Conservation (phyloP, 441 rosid genomes). For the Erysimum cheiri region DNA sequence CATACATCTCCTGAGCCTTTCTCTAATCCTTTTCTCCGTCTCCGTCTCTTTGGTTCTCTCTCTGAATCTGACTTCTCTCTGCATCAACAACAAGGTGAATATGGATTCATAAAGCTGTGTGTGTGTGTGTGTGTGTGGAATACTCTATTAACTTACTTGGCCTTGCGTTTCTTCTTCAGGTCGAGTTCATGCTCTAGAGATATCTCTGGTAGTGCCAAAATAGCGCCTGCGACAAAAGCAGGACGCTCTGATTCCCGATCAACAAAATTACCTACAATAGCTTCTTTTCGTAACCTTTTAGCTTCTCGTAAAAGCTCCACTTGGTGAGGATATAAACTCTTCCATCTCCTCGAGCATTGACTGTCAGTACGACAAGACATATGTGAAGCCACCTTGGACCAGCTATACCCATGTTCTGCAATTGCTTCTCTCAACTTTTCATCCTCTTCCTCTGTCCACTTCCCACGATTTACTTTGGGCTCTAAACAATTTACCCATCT, state of each 20-base stretch:
- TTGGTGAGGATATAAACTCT: constrained; percentile 62
- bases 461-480: constrained; percentile 65
- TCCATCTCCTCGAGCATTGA: constrained; percentile 90
- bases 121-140: background rate
- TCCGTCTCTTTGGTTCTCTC: constrained; percentile 42
- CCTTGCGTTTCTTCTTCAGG: constrained; percentile 49
- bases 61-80: constrained; percentile 41
- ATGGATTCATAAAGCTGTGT: background rate
- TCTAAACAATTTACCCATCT: constrained; percentile 88
- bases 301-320: constrained; percentile 65
- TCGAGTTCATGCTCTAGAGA: constrained; percentile 45
- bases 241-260: constrained; percentile 85
- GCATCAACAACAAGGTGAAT: constrained; percentile 34
- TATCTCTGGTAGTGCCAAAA: constrained; percentile 49
- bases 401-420: constrained; percentile 45
- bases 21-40: constrained; percentile 30
- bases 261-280: constrained; percentile 66
- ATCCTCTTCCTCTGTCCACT: constrained; percentile 90
- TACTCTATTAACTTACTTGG: constrained; percentile 19
- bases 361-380: constrained; percentile 80
- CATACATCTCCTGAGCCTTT: constrained; percentile 10
- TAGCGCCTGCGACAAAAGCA: constrained; percentile 60
- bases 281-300: constrained; percentile 53
- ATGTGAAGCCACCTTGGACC: constrained; percentile 79
- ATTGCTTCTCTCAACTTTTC: constrained; percentile 55